These are phyloP conservation scores for Acacia confusa DNA, from an alignment of 306 rosid genomes.

Conservation along the genomic window DNA sequence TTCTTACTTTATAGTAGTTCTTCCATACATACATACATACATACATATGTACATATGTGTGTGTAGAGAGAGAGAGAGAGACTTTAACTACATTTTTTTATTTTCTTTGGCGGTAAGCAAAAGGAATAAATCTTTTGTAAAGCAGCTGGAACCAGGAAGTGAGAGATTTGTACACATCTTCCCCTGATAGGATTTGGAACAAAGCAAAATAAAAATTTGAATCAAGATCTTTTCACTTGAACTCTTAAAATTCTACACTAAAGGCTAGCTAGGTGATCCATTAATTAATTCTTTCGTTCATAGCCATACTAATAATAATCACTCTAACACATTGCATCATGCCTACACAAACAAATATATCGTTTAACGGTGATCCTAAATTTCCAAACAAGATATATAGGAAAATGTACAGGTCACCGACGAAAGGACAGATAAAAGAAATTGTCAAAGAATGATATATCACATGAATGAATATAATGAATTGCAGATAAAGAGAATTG, in stretches of 20 bases:
- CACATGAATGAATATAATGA: neutral
- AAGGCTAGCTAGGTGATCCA: neutral
- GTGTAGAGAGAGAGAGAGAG: no score
- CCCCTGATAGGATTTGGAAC: neutral
- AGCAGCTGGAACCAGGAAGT: neutral
- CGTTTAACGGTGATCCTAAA: neutral
- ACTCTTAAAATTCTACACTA: neutral
- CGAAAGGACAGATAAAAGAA: neutral
- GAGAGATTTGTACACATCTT: neutral
- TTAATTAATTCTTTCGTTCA: neutral
- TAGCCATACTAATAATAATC: neutral
- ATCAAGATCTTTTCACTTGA: neutral
- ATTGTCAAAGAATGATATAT: conserved; percentile 5
- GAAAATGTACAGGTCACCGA: conserved; percentile 1
- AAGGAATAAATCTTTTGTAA: neutral
- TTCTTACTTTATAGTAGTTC: no score
- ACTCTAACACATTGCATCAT: neutral
- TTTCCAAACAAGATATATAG: neutral
- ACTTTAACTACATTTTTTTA: neutral
- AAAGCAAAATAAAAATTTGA: neutral
- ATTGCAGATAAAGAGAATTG: neutral
- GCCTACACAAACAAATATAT: neutral
- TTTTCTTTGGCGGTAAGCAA: neutral
- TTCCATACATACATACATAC: no score
- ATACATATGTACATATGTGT: no score